A percentile compares a stretch with the other conserved stretches of the same genome.
Conservation (phyloP, 2,329 filamentous ascomycete genomes). For the Tolypocladium tundrense region DNA sequence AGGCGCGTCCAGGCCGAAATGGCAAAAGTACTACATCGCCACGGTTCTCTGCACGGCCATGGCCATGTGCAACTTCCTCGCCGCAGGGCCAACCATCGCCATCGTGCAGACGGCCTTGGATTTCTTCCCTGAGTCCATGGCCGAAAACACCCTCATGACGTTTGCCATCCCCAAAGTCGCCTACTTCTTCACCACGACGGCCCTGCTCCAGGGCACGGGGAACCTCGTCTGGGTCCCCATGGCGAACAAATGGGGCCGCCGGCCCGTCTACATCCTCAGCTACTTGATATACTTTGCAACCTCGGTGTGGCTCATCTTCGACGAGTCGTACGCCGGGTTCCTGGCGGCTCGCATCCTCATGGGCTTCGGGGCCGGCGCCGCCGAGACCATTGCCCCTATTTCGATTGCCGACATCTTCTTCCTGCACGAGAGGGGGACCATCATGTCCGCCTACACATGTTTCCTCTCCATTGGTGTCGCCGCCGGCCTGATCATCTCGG, state of each 20-base stretch:
- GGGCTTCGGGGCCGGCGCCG: constrained; percentile 42
- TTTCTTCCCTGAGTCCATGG: constrained; percentile 30
- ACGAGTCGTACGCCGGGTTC: constrained; percentile 28
- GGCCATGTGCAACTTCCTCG: constrained; percentile 46
- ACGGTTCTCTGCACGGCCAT: constrained; percentile 40
- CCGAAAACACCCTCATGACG: constrained; percentile 15
- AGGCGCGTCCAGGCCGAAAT: constrained; percentile 24
- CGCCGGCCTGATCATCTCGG: constrained; percentile 31
- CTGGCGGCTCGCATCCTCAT: constrained; percentile 38
- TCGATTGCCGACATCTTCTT: constrained; percentile 48
- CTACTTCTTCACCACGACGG: constrained; percentile 43
- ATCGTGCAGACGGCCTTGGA: constrained; percentile 34
- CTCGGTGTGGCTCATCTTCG: constrained; percentile 32
- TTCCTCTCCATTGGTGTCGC: constrained; percentile 31
- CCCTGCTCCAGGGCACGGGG: constrained; percentile 36
- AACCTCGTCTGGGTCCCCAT: constrained; percentile 37
- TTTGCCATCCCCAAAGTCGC: constrained; percentile 30
- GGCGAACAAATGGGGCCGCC: constrained; percentile 33
- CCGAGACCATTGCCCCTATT: constrained; percentile 38
- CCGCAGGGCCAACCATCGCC: constrained; percentile 42
- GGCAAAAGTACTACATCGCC: constrained; percentile 40
- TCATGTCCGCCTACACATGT: constrained; percentile 37
- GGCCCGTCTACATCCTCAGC: constrained; percentile 31
- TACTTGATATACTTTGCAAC: constrained; percentile 31
- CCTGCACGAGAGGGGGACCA: constrained; percentile 40